Conservation (phyloP, 768 basidiomycete genomes). For the Lepiota venenata region DNA sequence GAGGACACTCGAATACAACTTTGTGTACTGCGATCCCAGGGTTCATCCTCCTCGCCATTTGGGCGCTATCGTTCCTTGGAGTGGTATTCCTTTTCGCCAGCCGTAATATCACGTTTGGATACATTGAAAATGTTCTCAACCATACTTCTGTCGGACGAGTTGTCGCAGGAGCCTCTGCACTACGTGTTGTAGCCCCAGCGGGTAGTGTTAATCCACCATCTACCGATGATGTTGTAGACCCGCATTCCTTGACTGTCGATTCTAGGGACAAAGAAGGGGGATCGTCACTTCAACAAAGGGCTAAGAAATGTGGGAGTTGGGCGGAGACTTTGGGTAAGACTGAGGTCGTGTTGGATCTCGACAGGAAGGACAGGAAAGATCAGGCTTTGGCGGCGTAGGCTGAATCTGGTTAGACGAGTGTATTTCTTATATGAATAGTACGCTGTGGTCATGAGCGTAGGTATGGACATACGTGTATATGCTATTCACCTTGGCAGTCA, state of each 20-base stretch:
- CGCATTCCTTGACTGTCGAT: neutral
- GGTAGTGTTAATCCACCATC: no score
- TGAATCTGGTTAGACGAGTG: no score
- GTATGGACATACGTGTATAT: no score
- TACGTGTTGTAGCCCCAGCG: neutral
- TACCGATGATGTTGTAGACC: neutral
- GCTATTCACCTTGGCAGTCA: no score
- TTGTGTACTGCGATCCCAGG: conserved; percentile 1
- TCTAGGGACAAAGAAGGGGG: neutral
- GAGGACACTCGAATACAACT: neutral
- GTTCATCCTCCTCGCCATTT: conserved; percentile 1
- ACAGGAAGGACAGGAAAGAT: no score
- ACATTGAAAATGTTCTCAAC: neutral
- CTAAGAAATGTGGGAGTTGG: no score
- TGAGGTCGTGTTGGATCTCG: no score
- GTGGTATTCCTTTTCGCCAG: neutral
- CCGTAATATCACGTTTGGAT: neutral
- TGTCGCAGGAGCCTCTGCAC: neutral
- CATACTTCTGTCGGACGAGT: conserved; percentile 1
- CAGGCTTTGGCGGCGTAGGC: no score
- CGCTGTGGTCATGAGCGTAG: no score
- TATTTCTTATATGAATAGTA: no score
- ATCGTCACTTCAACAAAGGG: neutral
- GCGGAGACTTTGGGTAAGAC: no score
- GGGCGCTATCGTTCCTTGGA: neutral